Conservation (phyloP, 352 stramenopile species). For the Phytophthora sp. region DNA sequence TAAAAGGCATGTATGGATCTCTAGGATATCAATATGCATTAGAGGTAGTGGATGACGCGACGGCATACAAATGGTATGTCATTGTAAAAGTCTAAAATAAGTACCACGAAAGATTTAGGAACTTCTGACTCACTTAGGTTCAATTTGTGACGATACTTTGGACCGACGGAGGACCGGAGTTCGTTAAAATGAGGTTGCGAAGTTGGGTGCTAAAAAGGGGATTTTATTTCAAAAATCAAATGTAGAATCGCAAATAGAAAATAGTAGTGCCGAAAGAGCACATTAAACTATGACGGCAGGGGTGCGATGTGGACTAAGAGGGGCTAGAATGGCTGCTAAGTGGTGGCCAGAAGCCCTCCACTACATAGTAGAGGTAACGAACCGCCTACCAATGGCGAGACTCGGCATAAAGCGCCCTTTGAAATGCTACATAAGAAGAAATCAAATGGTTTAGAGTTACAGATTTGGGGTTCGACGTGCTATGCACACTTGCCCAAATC, state of each 20-base stretch:
- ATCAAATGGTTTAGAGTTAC: not conserved
- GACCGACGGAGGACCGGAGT: slow-evolving; percentile 8
- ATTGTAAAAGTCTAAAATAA: not conserved
- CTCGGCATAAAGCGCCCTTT: slow-evolving; percentile 8
- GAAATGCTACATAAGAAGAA: not conserved
- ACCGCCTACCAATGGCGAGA: slow-evolving; percentile 10
- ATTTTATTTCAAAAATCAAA: not conserved
- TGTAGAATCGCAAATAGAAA: slow-evolving; percentile 13
- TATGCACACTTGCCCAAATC: slow-evolving; percentile 14
- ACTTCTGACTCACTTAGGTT: slow-evolving; percentile 10
- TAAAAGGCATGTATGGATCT: slow-evolving; percentile 8
- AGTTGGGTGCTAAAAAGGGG: not conserved
- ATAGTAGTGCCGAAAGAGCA: not conserved
- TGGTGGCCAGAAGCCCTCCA: slow-evolving; percentile 1
- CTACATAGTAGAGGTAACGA: slow-evolving; percentile 8
- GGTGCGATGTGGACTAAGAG: not conserved
- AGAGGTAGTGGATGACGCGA: not conserved
- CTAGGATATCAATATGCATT: slow-evolving; percentile 7
- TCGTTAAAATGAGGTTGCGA: not conserved
- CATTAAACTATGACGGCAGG: slow-evolving; percentile 2
- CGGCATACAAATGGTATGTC: slow-evolving; percentile 11
- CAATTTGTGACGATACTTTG: slow-evolving; percentile 8
- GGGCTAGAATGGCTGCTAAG: slow-evolving; percentile 3
- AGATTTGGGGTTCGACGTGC: not conserved
- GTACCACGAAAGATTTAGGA: slow-evolving; percentile 1